Evolutionary conservation across 2,329 filamentous ascomycete species (phyloP), one percentile per base, ranked within the genome.

Genomic region (Xylaria sp.): DNA sequence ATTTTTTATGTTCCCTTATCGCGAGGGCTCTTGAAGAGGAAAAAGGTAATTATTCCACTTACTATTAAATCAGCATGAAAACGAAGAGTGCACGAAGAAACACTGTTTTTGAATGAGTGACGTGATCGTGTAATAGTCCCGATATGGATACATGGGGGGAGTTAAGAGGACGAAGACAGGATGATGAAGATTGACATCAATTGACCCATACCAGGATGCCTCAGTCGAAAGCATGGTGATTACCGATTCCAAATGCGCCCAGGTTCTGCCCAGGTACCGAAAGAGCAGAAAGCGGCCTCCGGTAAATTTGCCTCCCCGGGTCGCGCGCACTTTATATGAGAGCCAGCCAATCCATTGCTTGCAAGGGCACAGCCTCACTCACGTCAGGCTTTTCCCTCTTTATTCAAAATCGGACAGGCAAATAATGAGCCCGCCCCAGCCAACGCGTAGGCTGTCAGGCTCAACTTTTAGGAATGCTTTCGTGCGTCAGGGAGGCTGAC

Each of bases 331-430:
- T 34, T 62, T 57, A 63, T 58, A 63, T 36, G 28, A 25, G 25
- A 50, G 55, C 28, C 34, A 63, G 53, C 30, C 18, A 46, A 46
- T 32, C 28, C 50, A 25, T 36, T 18, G 13, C 39, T 41, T n/a
- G 45, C 12, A 20, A 23, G 9, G 34, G 50, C 68, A 70, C 62
- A 70, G 68, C 68, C 68, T 70, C 68, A 65, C 58, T 63, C 65
- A 62, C 50, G 60, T 70, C 65, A 65, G 62, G 52, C 61, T 15
- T 57, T 56, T 55, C 43, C 45, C 13, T 39, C 32, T 23, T 56
- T 53, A 36, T 34, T 45, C 20, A 13, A 50, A 65, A 45, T 59
- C 20, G n/a, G n/a, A 53, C 28, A 57, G 48, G 60, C 20, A 56
- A 56, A 28, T n/a, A 18, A 34, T 43, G 45, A 63, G 32, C 60